Evolutionary conservation across 75 land plant genomes (phyloP).

Genomic region (Picea sitchensis): DNA sequence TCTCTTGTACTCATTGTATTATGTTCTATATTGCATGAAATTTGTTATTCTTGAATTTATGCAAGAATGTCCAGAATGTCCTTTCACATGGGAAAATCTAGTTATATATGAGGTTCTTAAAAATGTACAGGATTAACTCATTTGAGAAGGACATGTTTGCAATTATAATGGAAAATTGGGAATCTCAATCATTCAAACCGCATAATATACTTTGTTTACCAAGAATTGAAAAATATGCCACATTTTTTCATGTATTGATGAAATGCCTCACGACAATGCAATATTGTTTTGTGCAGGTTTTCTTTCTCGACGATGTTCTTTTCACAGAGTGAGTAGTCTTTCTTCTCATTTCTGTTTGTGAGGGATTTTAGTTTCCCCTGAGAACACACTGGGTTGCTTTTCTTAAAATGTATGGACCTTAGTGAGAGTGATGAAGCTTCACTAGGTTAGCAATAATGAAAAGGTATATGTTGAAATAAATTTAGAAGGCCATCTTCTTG

Average conservation of each 20-base stretch:
- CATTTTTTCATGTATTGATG: neutral
- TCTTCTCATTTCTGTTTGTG: neutral
- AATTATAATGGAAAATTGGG: neutral
- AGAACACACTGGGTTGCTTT: neutral
- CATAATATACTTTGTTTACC: neutral
- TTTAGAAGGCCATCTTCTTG: neutral
- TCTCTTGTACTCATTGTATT: neutral
- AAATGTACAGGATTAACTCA: neutral
- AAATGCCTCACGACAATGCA: neutral
- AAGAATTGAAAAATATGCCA: neutral
- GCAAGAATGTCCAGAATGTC: neutral
- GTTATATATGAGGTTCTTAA: too few species aligned
- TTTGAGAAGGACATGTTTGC: neutral
- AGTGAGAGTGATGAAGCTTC: neutral
- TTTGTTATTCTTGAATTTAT: neutral
- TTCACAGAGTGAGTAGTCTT: constrained; percentile 67
- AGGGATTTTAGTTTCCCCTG: constrained; percentile 1
- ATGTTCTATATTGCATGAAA: neutral
- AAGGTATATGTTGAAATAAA: neutral
- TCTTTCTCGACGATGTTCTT: constrained; percentile 88
- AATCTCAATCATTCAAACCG: neutral
- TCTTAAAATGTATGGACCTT: neutral
- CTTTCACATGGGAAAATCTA: neutral
- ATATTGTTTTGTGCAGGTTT: constrained; percentile 58
- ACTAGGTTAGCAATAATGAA: neutral